A percentile compares a stretch with the other conserved stretches of the same genome.
Evolutionary conservation across 305 asterid species (phyloP).

Genomic region (Fraxinus ornus): DNA sequence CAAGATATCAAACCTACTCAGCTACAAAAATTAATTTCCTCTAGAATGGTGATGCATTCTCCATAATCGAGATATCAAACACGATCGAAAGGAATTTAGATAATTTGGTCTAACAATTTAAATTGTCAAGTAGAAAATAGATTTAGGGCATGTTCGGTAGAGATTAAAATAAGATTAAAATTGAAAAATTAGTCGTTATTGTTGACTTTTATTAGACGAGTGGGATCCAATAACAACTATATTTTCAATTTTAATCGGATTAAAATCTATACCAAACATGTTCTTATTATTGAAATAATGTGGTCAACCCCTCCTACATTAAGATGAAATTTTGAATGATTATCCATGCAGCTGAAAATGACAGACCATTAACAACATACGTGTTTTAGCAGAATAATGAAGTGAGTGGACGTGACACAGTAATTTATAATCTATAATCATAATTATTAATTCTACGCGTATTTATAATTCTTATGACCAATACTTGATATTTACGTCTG

Average conservation of each 20-base stretch:
- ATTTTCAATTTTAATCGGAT: too few species aligned
- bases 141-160: too few species aligned
- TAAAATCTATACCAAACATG: too few species aligned
- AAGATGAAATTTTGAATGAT: neutral
- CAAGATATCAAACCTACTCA: too few species aligned
- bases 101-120: too few species aligned
- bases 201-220: too few species aligned
- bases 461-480: neutral
- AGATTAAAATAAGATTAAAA: too few species aligned
- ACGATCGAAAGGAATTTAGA: neutral
- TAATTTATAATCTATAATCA: neutral
- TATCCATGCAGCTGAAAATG: neutral
- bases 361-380: neutral
- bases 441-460: neutral
- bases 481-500: neutral
- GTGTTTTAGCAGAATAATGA: neutral
- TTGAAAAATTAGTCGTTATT: too few species aligned
- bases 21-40: too few species aligned
- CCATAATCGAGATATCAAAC: neutral
- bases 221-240: too few species aligned
- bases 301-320: neutral
- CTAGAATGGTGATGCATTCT: neutral
- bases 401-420: neutral
- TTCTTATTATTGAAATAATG: neutral
- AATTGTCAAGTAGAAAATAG: too few species aligned